Conservation (phyloP, 805 yeast genomes). For the Lipomyces mesembrius region DNA sequence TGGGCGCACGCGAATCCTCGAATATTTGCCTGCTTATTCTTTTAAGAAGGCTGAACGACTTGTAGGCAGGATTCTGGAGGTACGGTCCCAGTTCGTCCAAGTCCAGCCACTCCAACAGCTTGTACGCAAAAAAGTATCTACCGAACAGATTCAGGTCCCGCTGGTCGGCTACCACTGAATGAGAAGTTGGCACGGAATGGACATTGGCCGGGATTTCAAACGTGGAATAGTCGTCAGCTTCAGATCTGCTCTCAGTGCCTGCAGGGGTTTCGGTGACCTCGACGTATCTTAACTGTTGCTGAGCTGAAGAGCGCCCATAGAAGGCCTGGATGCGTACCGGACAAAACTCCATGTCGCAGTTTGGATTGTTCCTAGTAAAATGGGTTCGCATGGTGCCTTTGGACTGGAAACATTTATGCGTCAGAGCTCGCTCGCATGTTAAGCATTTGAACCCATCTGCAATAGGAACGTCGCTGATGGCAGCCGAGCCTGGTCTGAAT, state of each 20-base stretch:
- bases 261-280: not conserved
- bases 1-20: too few relatives aligned
- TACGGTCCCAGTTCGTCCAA: not conserved
- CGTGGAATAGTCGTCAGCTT: not conserved
- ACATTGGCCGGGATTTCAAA: not conserved
- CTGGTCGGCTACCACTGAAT: not conserved
- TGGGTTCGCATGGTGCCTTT: too few relatives aligned
- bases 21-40: not conserved
- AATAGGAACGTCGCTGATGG: too few relatives aligned
- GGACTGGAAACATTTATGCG: too few relatives aligned
- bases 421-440: too few relatives aligned
- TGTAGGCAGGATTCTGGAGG: not conserved
- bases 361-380: not conserved
- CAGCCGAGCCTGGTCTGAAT: too few relatives aligned
- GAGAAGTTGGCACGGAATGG: not conserved
- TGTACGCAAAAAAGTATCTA: not conserved
- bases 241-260: not conserved
- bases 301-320: not conserved
- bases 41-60: not conserved
- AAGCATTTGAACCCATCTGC: too few relatives aligned
- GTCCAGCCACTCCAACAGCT: not conserved
- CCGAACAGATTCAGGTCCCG: not conserved
- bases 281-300: not conserved
- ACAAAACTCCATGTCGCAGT: not conserved
- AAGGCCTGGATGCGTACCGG: not conserved